Evolutionary conservation across 1,284 basidiomycete genomes (phyloP).

Genomic region (Ceratobasidium sp.): DNA sequence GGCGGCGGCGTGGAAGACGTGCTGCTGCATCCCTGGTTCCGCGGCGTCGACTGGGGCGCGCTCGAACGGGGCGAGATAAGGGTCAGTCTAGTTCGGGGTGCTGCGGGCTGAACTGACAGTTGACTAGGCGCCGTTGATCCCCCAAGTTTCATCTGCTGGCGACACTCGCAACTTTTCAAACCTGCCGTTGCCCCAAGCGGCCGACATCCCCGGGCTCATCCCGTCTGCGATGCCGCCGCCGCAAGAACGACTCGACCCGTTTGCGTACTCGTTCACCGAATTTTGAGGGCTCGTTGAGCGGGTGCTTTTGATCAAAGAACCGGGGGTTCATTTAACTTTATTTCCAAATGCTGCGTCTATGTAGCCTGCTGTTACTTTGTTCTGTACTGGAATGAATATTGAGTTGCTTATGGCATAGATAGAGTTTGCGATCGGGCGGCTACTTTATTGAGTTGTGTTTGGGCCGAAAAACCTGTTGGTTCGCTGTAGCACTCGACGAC

Average conservation of each 20-base stretch:
- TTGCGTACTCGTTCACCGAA: conserved; percentile 75
- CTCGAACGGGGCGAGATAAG: conserved; percentile 81
- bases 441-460: conserved; percentile 15
- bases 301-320: conserved; percentile 11
- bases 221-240: conserved; percentile 58
- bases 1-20: conserved; percentile 92
- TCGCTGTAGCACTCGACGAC: conserved; percentile 20
- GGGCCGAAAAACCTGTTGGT: conserved; percentile 2
- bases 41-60: conserved; percentile 90
- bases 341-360: background rate
- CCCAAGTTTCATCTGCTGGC: conserved; percentile 77
- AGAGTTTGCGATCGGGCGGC: background rate
- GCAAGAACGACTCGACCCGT: conserved; percentile 68
- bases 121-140: conserved; percentile 79
- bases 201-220: conserved; percentile 74
- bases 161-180: conserved; percentile 84
- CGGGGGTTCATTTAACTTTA: background rate
- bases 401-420: background rate
- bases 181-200: conserved; percentile 74
- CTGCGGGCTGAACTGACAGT: conserved; percentile 15
- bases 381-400: conserved; percentile 28
- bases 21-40: conserved; percentile 94
- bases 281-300: conserved; percentile 62
- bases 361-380: background rate
- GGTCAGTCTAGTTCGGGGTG: conserved; percentile 54